Conservation (phyloP, 352 stramenopile genomes). For the Saprolegnia parasitica region DNA sequence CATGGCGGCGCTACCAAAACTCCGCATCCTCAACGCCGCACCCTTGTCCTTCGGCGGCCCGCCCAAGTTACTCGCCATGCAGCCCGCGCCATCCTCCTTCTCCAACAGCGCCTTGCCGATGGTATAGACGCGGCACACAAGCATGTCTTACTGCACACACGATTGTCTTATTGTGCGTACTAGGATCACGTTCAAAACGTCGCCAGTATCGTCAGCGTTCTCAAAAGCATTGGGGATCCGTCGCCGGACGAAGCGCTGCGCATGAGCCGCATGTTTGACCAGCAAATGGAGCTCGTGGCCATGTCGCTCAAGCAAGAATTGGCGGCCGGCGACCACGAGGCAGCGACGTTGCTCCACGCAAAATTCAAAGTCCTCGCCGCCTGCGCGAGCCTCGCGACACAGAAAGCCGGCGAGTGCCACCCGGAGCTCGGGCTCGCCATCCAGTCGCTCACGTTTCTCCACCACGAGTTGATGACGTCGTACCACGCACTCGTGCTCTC, state of each 20-base stretch:
- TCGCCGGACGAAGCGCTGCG: conserved; percentile 21
- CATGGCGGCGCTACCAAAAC: conserved; percentile 46
- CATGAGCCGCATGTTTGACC: conserved; percentile 37
- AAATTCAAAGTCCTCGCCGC: conserved; percentile 26
- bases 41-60: conserved; percentile 29
- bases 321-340: background rate
- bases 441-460: conserved; percentile 18
- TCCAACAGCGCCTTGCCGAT: no score
- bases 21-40: conserved; percentile 58
- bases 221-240: conserved; percentile 18
- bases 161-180: background rate
- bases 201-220: conserved; percentile 20
- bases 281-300: conserved; percentile 45
- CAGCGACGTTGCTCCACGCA: conserved; percentile 10
- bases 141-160: background rate
- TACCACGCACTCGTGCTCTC: background rate
- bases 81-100: no score
- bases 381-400: conserved; percentile 16
- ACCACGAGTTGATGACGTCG: conserved; percentile 20
- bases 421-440: conserved; percentile 20
- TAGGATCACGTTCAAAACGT: conserved; percentile 30
- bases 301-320: conserved; percentile 36
- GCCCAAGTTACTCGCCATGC: background rate
- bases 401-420: conserved; percentile 24
- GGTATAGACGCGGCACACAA: no score